Conservation (phyloP, 139 green algal species). For the Pedinophyceae sp. region DNA sequence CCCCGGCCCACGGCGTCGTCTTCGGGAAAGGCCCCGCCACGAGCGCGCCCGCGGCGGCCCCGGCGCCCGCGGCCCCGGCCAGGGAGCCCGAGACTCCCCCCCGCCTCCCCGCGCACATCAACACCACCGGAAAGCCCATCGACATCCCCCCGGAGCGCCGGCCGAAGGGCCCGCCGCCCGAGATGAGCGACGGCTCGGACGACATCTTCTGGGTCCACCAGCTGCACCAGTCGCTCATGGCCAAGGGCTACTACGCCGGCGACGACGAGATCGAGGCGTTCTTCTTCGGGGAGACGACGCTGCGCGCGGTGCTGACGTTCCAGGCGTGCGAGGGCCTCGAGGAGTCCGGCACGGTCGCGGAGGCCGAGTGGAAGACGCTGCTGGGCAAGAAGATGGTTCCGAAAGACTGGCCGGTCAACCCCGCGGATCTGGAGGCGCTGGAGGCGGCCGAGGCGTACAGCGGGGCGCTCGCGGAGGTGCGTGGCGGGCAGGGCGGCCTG, state of each 20-base stretch:
- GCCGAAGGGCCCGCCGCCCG: conserved; percentile 1
- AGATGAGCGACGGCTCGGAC: neutral
- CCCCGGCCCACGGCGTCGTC: too few relatives aligned
- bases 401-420: neutral
- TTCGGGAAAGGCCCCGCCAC: too few relatives aligned
- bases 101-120: too few relatives aligned
- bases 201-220: conserved; percentile 1
- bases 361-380: neutral
- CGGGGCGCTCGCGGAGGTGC: too few relatives aligned
- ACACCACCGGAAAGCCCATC: too few relatives aligned
- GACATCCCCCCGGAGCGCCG: too few relatives aligned
- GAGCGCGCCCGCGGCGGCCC: too few relatives aligned
- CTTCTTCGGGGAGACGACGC: conserved; percentile 1
- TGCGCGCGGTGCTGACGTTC: conserved; percentile 3
- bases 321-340: conserved; percentile 2
- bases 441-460: too few relatives aligned
- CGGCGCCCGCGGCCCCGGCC: too few relatives aligned
- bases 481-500: too few relatives aligned
- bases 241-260: neutral
- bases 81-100: too few relatives aligned
- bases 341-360: conserved; percentile 1
- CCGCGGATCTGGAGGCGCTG: too few relatives aligned
- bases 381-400: neutral
- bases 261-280: neutral
- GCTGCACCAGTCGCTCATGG: conserved; percentile 1